phyloP scores from a whole-genome alignment of 2,329 filamentous ascomycete genomes.

The Herpotrichia juniperi region DNA sequence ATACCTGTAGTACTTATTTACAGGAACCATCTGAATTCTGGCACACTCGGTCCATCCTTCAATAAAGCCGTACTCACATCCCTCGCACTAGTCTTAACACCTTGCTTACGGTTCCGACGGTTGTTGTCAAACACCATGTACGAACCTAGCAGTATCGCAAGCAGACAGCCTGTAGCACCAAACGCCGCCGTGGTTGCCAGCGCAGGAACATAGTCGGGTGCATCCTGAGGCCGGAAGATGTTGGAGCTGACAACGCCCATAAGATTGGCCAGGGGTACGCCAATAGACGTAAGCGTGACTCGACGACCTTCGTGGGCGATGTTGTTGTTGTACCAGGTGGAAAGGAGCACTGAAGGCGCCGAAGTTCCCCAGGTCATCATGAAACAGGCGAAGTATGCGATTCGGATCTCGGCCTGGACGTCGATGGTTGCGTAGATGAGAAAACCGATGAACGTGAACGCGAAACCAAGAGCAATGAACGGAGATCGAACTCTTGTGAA shows the following conservation, averaged over 20 bases:
- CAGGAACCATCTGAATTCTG: slow-evolving; percentile 54
- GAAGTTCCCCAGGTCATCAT: slow-evolving; percentile 85
- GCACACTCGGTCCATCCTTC: slow-evolving; percentile 50
- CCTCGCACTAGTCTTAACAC: slow-evolving; percentile 59
- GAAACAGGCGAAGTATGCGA: slow-evolving; percentile 78
- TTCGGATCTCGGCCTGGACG: slow-evolving; percentile 63
- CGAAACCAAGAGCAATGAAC: slow-evolving; percentile 75
- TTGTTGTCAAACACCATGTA: slow-evolving; percentile 72
- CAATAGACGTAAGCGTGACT: slow-evolving; percentile 72
- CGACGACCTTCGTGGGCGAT: slow-evolving; percentile 77
- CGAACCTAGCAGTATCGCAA: slow-evolving; percentile 62
- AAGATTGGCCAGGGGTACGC: slow-evolving; percentile 75
- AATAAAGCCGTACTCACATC: slow-evolving; percentile 55
- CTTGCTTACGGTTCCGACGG: slow-evolving; percentile 63
- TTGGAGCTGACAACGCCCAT: slow-evolving; percentile 76
- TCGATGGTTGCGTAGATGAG: slow-evolving; percentile 77
- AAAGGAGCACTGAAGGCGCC: slow-evolving; percentile 72
- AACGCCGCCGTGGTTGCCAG: slow-evolving; percentile 69
- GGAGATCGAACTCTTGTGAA: slow-evolving; percentile 70
- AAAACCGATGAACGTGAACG: slow-evolving; percentile 77
- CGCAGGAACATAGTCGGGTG: slow-evolving; percentile 71
- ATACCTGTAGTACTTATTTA: too few species aligned
- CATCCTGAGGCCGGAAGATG: slow-evolving; percentile 68
- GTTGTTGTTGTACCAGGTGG: slow-evolving; percentile 83
- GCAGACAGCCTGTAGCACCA: slow-evolving; percentile 63